Evolutionary conservation across 495 filamentous ascomycete genomes (phyloP), one percentile per base, ranked within the genome.

Genomic region (Bacidia rubella): DNA sequence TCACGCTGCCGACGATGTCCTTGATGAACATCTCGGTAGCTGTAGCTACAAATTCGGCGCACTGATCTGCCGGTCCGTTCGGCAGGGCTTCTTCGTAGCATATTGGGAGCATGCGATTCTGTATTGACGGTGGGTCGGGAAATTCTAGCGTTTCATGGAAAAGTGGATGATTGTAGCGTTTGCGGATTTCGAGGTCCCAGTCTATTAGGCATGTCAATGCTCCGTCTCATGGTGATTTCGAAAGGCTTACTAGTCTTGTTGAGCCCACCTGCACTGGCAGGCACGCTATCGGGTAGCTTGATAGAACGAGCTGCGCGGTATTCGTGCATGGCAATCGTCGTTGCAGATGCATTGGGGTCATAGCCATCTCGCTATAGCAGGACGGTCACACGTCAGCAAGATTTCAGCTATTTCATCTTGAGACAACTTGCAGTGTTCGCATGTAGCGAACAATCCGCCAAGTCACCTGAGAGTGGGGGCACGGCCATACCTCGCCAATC

Each of bases 1-100:
- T 86, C 11, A 95, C 76, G 2, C 79, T 76, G 5, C 82, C 79
- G 27, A 97, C 70, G 3, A 90, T 76, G 58, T 95, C 86, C 67
- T 96, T 97, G 54, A 97, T 81, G 61, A 83, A 95, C 0, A 84
- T 88, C 65, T 98, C 90, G 2, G 87, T 85, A 1, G 90, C 92
- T 41, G 88, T 80, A 21, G 86, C 83, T 80, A 98, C 83, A 63
- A 90, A 87, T 48, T 86, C 81, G 4, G 90, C 80, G 29, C 86
- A 86, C 24, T 86, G 78, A 4, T 80, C 63, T 5, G 77, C 70
- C 55, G 86, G 78, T 2, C 89, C 87, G 21, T 75, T 76, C n/a
- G 75, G 74, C 3, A 98, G 77, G 0, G 90, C 92, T 55, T 86
- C 77, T 66, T 95, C 92, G 67, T 94, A 95, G 67, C 87, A 95